Base-by-base conservation (phyloP, 2,329 filamentous ascomycete genomes). In the Trichophyton benhamiae region DNA sequence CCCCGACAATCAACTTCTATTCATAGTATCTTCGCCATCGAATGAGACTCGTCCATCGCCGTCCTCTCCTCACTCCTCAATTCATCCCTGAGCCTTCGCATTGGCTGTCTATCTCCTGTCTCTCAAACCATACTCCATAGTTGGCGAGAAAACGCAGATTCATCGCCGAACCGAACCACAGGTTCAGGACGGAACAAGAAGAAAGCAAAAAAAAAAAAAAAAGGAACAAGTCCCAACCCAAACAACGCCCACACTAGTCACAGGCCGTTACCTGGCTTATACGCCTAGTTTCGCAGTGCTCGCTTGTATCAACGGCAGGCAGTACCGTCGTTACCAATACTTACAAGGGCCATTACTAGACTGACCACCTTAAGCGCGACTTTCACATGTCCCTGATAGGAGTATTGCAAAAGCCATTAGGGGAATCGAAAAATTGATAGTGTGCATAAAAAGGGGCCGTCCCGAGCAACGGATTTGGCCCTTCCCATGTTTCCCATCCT, bases 381-480 rank as follows among this genome's bases (percentile, higher is more conserved):
- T 55, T 55, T 55, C 52, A 55, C 52, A 55, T 55, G 52, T 36
- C 15, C n/a, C 52, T 27, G 33, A 36, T 36, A 55, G 36, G 36
- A 30, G 22, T 36, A 7, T 9, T 33, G 27, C 30, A 36, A 55
- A 55, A 38, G 33, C 33, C 33, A 13, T 38, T 30, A 30, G 27
- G 1, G 33, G 4, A 4, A 38, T 38, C 33, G 9, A 13, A 38
- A 30, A 38, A 38, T 13, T 38, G 33, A 38, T 38, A 38, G 33
- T 11, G 33, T 38, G 33, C 33, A 13, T 38, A 38, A 55, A 55
- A 55, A 36, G 30, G 52, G 52, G 52, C 52, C 27, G 52, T 55
- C 52, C 52, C 52, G 52, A 55, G 52, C 2, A 55, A 55, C 13
- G 33, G 52, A 55, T 55, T 36, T 33, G 52, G 52, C 52, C 52